Evolutionary conservation across 306 rosid genomes (phyloP).

Genomic region (Cicer pinnatifidum): DNA sequence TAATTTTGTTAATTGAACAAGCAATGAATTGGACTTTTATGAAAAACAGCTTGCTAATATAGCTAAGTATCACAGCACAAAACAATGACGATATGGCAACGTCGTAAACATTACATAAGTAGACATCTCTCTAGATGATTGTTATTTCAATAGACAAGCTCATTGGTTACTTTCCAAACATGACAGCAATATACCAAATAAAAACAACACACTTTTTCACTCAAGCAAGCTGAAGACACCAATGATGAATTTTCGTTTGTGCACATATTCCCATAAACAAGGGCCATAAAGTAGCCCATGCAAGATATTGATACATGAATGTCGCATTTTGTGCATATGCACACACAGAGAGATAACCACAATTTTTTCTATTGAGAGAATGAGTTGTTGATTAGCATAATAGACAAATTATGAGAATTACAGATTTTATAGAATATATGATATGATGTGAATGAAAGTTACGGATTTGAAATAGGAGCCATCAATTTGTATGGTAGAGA

Average conservation of each 20-base stretch:
- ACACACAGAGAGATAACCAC: background rate
- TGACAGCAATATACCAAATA: background rate
- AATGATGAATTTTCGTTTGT: background rate
- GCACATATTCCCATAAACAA: slow-evolving; percentile 16
- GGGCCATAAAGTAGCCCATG: slow-evolving; percentile 7
- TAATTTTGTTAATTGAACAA: background rate
- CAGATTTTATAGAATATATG: too few relatives aligned
- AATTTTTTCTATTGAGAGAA: background rate
- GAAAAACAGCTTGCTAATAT: background rate
- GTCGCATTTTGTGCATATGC: background rate
- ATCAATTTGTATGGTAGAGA: too few relatives aligned
- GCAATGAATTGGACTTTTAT: slow-evolving; percentile 16
- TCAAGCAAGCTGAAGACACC: slow-evolving; percentile 7
- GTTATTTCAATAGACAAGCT: slow-evolving; percentile 13
- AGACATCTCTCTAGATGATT: background rate
- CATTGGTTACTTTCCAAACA: background rate
- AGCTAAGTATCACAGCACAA: background rate
- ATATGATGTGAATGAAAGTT: too few relatives aligned
- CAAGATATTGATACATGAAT: slow-evolving; percentile 6
- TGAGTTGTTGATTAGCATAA: too few relatives aligned
- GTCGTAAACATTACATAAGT: slow-evolving; percentile 1
- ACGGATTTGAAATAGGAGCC: too few relatives aligned
- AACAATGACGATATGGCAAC: background rate
- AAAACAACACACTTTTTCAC: background rate
- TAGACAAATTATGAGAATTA: too few relatives aligned